These are phyloP conservation scores for Favolaschia claudopus DNA, from an alignment of 768 basidiomycete species.

Conservation along the genomic window DNA sequence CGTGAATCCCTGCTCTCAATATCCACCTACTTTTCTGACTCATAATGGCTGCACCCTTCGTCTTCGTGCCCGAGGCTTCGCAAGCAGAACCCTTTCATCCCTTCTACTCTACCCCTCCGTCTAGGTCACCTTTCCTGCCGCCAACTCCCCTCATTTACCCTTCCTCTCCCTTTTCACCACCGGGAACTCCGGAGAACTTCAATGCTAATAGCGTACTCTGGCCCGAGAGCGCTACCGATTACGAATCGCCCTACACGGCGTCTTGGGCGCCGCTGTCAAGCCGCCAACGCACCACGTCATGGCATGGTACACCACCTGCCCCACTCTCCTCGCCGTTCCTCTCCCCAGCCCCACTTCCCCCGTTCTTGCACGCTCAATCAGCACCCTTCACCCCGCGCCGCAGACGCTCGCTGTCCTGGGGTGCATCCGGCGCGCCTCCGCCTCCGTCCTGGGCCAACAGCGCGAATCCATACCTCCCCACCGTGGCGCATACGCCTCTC, in stretches of 20 bases:
- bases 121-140: constrained; percentile 8
- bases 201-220: constrained; percentile 7
- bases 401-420: not conserved
- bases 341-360: not conserved
- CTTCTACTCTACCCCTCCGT: constrained; percentile 10
- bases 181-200: constrained; percentile 2
- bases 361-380: constrained; percentile 3
- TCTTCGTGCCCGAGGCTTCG: constrained; percentile 17
- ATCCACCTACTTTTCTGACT: no score
- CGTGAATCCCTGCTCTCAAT: no score
- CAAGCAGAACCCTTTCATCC: not conserved
- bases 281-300: constrained; percentile 13
- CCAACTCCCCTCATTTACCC: no score
- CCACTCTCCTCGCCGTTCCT: constrained; percentile 4
- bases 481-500: not conserved
- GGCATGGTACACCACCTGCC: not conserved
- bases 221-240: not conserved
- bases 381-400: not conserved
- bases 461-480: not conserved
- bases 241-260: not conserved
- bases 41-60: constrained; percentile 16
- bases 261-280: constrained; percentile 5
- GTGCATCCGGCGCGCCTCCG: not conserved
- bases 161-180: not conserved
- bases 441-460: not conserved